Evolutionary conservation across 768 basidiomycete species (phyloP), one percentile per base, ranked within the genome.

Genomic region (Rubroboletus satanas): DNA sequence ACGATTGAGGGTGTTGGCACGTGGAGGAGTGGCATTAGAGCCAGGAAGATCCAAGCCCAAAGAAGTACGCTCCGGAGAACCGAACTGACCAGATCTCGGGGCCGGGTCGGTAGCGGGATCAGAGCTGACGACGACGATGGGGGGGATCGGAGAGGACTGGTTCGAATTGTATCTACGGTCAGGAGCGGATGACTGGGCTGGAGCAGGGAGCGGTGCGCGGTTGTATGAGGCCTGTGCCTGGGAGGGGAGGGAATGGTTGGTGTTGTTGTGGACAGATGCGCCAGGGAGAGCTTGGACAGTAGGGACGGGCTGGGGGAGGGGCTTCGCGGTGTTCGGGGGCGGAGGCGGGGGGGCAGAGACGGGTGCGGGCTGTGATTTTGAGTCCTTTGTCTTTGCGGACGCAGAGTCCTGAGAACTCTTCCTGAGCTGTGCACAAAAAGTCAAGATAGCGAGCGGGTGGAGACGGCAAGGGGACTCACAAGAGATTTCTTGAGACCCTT

Each of bases 401-500:
- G 73, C 74, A 59, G 79, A 77, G 61, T 88, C 86, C 65, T 81
- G 77, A 37, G 84, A 85, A 66, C 77, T 82, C 79, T 87, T 87
- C 64, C 84, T 78, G 62, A 88, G 81, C 87, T 88, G 69, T 49
- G 55, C 55, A 56, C 4, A 54, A 64, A 45, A 62, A 59, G 60
- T 64, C 37, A 64, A 55, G 49, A 64, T 62, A 28, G 52, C 32
- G 64, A 60, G 61, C 47, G 57, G 56, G 59, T 54, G 53, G 52
- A 52, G 17, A 51, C 44, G 54, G 46, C 31, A 58, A 29, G 57
- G 55, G 62, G 57, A 71, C 79, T 64, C 66, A 90, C 90, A 64
- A 91, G 74, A 59, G 85, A 87, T 76, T 90, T 92, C 79, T 87
- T 90, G 70, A 93, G 77, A 60, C 84, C 85, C 77, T 92, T 93